Evolutionary conservation across 768 basidiomycete genomes (phyloP), one percentile per base, ranked within the genome.

Genomic region (Tulasnella sp.): DNA sequence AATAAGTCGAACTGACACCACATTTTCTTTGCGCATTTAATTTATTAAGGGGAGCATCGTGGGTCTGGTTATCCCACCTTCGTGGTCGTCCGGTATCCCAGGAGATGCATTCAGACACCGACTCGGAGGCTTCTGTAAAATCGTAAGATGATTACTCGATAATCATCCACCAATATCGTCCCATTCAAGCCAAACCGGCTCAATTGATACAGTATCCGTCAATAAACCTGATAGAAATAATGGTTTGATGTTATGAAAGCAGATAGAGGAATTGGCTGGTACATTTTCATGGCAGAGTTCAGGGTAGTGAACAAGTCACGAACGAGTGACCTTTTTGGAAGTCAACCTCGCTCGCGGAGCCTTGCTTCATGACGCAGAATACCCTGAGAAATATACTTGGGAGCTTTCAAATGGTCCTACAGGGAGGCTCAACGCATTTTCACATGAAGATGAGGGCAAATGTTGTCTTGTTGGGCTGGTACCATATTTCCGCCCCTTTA

Each of bases 61-160:
- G 73, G 73, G 52, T 74, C n/a, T 74, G 73, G 73, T 58, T 74
- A 9, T 58, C 73, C 7, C 52, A 74, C 8, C 73, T 74, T 17
- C 54, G 73, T 2, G 37, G 37, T 58, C 73, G 52, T 34, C 52
- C 36, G 15, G 17, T 38, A 67, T 42, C 36, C 31, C 37, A 70
- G 69, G 69, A 70, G 39, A 64, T 64, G 29, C 31, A 14, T 25
- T 64, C 58, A 15, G 58, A 64, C 58, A 15, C 31, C 25, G 58
- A 64, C 25, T 64, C 58, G 29, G 58, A 34, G 8, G 25, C 58
- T 64, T 64, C 58, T 64, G 58, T 64, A 64, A 64, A 64, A 4
- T 64, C 58, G 58, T 64, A 64, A 64, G 58, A 64, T 64, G 58
- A 34, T 29, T n/a, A 29, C 5, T 34, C 8, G 15, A 25, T 7